Conservation (phyloP, 352 stramenopile genomes). For the Phytopythium aichiense region DNA sequence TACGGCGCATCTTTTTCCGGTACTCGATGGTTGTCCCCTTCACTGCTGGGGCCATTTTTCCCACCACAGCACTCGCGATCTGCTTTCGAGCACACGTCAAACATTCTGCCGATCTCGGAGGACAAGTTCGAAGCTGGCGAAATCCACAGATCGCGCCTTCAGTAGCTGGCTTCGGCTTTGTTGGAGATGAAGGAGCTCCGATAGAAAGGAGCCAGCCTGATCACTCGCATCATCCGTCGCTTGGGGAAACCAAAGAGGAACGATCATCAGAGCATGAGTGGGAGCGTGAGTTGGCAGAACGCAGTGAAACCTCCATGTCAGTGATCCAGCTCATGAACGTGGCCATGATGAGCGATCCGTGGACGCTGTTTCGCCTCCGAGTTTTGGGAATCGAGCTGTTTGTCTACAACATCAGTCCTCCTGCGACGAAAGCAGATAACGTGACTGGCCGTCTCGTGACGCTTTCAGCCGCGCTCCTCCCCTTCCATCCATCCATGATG, state of each 20-base stretch:
- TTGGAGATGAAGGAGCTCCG: conserved; percentile 10
- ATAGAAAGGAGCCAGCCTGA: neutral
- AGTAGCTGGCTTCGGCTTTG: neutral
- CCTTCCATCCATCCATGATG: conserved; percentile 19
- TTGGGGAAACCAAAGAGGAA: neutral
- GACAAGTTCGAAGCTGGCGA: neutral
- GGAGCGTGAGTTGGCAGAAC: neutral
- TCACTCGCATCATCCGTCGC: neutral
- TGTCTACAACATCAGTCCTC: conserved; percentile 9
- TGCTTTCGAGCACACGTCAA: conserved; percentile 4
- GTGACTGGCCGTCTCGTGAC: neutral
- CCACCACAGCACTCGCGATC: neutral
- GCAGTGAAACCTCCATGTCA: conserved; percentile 11
- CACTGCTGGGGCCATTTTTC: neutral
- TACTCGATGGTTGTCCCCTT: conserved; percentile 2
- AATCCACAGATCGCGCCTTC: neutral
- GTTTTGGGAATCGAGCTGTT: conserved; percentile 13
- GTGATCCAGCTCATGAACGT: conserved; percentile 23
- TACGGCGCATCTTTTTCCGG: neutral
- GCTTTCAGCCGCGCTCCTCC: conserved; percentile 16
- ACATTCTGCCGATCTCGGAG: neutral
- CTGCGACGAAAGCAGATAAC: neutral
- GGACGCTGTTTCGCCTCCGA: conserved; percentile 15
- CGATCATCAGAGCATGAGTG: neutral
- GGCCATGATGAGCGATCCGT: conserved; percentile 24